A percentile compares a stretch with the other conserved stretches of the same genome.
Evolutionary conservation across 2,329 filamentous ascomycete species (phyloP).

Genomic region (Verticillium zaregamsianum): DNA sequence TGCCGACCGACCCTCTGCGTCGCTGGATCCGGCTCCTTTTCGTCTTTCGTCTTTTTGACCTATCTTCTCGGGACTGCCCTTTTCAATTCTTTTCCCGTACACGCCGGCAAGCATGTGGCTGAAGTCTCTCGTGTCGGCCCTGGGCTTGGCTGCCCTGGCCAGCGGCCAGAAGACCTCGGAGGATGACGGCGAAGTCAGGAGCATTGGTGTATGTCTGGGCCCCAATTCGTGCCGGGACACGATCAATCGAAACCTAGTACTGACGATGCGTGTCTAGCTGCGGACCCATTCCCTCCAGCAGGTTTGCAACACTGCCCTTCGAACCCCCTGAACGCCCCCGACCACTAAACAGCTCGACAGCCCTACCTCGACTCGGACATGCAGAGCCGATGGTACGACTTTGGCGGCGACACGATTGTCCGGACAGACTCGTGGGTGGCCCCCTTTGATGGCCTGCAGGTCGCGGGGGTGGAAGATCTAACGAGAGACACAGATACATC

Average conservation of each 20-base stretch:
- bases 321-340: conserved; percentile 1
- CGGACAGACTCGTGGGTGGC: conserved; percentile 60
- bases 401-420: conserved; percentile 91
- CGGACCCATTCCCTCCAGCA: conserved; percentile 80
- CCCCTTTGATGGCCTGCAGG: background rate
- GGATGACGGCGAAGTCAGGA: conserved; percentile 42
- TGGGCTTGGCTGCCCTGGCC: conserved; percentile 45
- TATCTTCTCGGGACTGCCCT: background rate
- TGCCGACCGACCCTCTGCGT: conserved; percentile 11
- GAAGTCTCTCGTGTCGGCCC: conserved; percentile 38
- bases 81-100: conserved; percentile 4
- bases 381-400: conserved; percentile 98
- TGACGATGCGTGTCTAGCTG: conserved; percentile 49
- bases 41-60: conserved; percentile 6
- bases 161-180: conserved; percentile 46
- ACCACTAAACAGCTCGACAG: conserved; percentile 37
- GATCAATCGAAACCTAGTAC: background rate
- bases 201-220: conserved; percentile 40
- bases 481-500: conserved; percentile 63
- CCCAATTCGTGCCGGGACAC: background rate
- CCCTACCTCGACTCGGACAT: conserved; percentile 97
- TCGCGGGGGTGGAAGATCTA: conserved; percentile 11
- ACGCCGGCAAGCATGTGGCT: conserved; percentile 37
- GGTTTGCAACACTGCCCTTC: conserved; percentile 36
- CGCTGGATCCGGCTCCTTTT: conserved; percentile 11